Percentiles rank a stretch among this genome's conserved stretches.
phyloP scores from a whole-genome alignment of 805 yeast genomes.

The Yamadazyma laniorum region DNA sequence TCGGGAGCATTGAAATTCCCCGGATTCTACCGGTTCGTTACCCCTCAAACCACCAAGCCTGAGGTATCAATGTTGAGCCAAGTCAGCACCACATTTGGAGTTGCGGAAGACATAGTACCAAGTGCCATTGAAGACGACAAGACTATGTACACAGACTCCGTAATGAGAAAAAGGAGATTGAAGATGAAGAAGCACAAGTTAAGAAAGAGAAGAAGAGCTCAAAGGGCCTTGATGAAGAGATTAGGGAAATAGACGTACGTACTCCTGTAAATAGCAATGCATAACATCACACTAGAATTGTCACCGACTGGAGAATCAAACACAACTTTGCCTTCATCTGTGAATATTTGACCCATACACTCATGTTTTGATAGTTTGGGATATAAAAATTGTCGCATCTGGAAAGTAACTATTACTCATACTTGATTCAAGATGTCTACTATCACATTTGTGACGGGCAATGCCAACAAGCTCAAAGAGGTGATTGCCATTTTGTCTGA shows the following conservation, averaged over 20 bases:
- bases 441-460: slow-evolving; percentile 82
- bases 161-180: slow-evolving; percentile 78
- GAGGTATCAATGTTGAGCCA: neutral
- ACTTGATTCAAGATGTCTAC: slow-evolving; percentile 13
- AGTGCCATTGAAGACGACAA: neutral
- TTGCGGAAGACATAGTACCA: neutral
- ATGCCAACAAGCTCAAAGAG: slow-evolving; percentile 82
- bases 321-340: too few relatives aligned
- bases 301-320: neutral
- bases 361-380: too few relatives aligned
- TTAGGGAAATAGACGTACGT: slow-evolving; percentile 40
- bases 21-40: neutral
- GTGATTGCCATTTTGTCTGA: slow-evolving; percentile 68
- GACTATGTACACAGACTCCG: slow-evolving; percentile 51
- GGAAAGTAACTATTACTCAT: too few relatives aligned
- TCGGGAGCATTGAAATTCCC: neutral
- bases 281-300: neutral
- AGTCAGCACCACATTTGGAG: neutral
- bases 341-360: too few relatives aligned
- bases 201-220: slow-evolving; percentile 94
- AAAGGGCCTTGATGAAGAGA: slow-evolving; percentile 76
- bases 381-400: too few relatives aligned
- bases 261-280: slow-evolving; percentile 7
- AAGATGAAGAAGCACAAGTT: slow-evolving; percentile 98
- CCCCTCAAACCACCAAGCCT: neutral